These are phyloP conservation scores for Bipolaris zeicola DNA, from an alignment of 2,329 filamentous ascomycete genomes.

Conservation along the genomic window DNA sequence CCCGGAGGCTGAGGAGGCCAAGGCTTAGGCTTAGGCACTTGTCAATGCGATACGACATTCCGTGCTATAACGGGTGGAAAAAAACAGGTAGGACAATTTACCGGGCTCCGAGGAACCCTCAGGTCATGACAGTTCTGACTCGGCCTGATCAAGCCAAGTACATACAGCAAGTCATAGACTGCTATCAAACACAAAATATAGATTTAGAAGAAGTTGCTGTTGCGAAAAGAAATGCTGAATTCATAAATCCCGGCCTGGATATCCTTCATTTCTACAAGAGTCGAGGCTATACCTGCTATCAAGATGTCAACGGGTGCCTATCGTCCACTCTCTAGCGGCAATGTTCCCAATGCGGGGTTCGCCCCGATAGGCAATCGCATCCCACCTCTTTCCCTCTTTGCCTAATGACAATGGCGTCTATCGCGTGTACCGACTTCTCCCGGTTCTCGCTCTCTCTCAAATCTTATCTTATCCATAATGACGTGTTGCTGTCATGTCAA, in stretches of 20 bases:
- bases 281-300: neutral
- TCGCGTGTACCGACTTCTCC: neutral
- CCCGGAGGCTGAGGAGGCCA: slow-evolving; percentile 55
- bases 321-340: slow-evolving; percentile 3
- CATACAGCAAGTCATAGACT: neutral
- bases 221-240: neutral
- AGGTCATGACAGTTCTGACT: neutral
- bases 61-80: neutral
- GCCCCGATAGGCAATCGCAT: slow-evolving; percentile 11
- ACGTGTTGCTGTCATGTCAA: neutral
- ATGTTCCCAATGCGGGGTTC: slow-evolving; percentile 11
- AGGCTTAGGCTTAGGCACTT: neutral
- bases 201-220: neutral
- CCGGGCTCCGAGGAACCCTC: neutral
- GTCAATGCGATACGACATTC: neutral
- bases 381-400: neutral
- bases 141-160: neutral
- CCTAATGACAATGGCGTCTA: neutral
- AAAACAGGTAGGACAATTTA: neutral
- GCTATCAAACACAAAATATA: neutral
- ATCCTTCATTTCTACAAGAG: neutral
- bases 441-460: neutral
- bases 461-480: neutral
- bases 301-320: neutral
- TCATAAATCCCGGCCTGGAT: neutral